phyloP scores from a whole-genome alignment of 2,329 filamentous ascomycete genomes.

The Paraphoma sp. region DNA sequence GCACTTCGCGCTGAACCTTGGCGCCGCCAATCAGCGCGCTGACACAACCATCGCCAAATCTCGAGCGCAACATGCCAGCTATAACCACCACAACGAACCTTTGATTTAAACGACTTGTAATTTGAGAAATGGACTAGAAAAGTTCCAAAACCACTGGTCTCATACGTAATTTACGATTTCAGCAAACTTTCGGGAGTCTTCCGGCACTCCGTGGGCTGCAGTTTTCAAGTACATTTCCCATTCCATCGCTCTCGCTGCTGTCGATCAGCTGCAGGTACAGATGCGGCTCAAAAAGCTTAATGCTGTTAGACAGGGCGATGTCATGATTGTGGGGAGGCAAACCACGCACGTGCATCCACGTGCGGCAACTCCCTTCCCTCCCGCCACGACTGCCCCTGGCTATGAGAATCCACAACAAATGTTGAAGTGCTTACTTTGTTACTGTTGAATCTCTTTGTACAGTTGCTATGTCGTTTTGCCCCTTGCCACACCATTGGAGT shows the following conservation, averaged over 20 bases:
- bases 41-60: constrained; percentile 7
- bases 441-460: not conserved
- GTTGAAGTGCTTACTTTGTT: too few species aligned
- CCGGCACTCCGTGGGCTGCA: constrained; percentile 8
- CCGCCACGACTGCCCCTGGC: not conserved
- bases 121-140: not conserved
- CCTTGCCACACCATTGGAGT: too few species aligned
- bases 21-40: constrained; percentile 23
- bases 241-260: constrained; percentile 31
- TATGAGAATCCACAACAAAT: not conserved
- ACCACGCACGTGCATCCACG: constrained; percentile 33
- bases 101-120: constrained; percentile 14
- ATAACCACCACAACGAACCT: constrained; percentile 23
- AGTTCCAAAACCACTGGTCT: constrained; percentile 6
- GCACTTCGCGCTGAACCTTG: constrained; percentile 16
- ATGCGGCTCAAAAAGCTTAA: constrained; percentile 48
- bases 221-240: constrained; percentile 19
- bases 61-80: constrained; percentile 13
- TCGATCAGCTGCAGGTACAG: constrained; percentile 44
- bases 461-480: not conserved
- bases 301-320: constrained; percentile 28
- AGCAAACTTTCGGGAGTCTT: constrained; percentile 40
- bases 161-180: constrained; percentile 8
- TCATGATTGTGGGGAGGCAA: constrained; percentile 36
- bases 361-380: constrained; percentile 7